A percentile compares a stretch with the other conserved stretches of the same genome.
These are phyloP conservation scores for Domatiomyces globalis DNA, from an alignment of 2,329 filamentous ascomycete genomes.

Conservation along the genomic window DNA sequence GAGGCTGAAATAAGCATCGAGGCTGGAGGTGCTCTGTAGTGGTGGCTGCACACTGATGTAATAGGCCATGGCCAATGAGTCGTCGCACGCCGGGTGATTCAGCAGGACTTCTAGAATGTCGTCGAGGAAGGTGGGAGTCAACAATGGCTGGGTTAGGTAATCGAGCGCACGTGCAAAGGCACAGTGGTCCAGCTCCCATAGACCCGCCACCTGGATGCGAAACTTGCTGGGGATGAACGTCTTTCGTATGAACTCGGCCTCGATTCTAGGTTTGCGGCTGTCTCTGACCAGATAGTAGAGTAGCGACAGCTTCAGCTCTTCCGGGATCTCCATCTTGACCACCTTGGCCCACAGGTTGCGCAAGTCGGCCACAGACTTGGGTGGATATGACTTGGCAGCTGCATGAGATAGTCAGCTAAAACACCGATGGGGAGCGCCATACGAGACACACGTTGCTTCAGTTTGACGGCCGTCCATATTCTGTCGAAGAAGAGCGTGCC, in stretches of 20 bases:
- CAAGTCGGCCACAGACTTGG: slow-evolving; percentile 53
- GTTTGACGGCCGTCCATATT: slow-evolving; percentile 54
- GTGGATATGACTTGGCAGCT: slow-evolving; percentile 57
- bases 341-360: slow-evolving; percentile 58
- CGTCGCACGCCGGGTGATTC: slow-evolving; percentile 45
- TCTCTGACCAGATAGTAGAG: slow-evolving; percentile 76
- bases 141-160: slow-evolving; percentile 62
- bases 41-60: slow-evolving; percentile 63
- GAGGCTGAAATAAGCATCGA: slow-evolving; percentile 55
- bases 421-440: slow-evolving; percentile 3
- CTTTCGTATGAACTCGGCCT: slow-evolving; percentile 44
- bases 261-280: slow-evolving; percentile 41
- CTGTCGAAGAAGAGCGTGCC: slow-evolving; percentile 68
- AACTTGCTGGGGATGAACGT: slow-evolving; percentile 62
- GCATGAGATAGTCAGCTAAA: slow-evolving; percentile 2
- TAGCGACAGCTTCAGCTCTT: slow-evolving; percentile 67
- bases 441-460: slow-evolving; percentile 46
- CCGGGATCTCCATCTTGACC: slow-evolving; percentile 47
- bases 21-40: slow-evolving; percentile 47
- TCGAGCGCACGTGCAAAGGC: slow-evolving; percentile 48
- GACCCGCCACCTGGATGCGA: slow-evolving; percentile 63
- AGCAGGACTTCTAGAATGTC: slow-evolving; percentile 60
- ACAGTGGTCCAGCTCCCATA: slow-evolving; percentile 62
- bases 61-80: slow-evolving; percentile 58
- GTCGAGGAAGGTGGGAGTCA: slow-evolving; percentile 62